Evolutionary conservation across 2,329 filamentous ascomycete species (phyloP), one percentile per base, ranked within the genome.

Genomic region (Aspergillus sojae): DNA sequence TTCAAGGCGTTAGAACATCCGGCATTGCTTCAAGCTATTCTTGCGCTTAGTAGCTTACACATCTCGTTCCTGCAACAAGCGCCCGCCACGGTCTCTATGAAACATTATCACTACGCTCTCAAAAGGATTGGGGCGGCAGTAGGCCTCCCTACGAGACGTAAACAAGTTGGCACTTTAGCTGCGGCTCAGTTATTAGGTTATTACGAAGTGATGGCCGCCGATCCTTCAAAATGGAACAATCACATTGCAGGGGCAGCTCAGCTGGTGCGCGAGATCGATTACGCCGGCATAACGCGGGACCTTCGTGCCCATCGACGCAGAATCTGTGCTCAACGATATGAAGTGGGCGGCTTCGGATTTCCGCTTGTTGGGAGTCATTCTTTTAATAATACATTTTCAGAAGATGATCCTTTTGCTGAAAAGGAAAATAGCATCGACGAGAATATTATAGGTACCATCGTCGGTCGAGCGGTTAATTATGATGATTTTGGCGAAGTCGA

Each of bases 161-260:
- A 89, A 10, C 88, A 93, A 61, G 86, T 92, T 10, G 88, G 92
- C 1, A 97, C 93, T 0, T 81, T 98, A n/a, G 94, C 94, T 9
- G 93, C 94, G 2, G 93, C 92, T 0, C 82, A 97, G 41, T 81
- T 98, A 9, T 84, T 99, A 9, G 92, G 89, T 0, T 98, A 93
- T 75, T 98, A 96, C 72, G 95, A 98, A 76, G 92, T 97, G 21
- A 95, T 94, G 89, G 91, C 91, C 41, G 94, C 93, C 26, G 94
- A 99, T 69, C 94, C 98, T 71, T 89, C 91, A 61, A 97, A 97
- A 76, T 99, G 95, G 95, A 95, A 92, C 72, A 94, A 91, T 65
- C 95, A 98, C 78, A 82, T 98, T 43, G 88, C 92, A 55, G 95
- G 95, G 14, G 92, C 93, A 11, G 89, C 90, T 46, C 90, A 94